phyloP scores from a whole-genome alignment of 257 asterid genomes.

The Ajuga chamaepitys region DNA sequence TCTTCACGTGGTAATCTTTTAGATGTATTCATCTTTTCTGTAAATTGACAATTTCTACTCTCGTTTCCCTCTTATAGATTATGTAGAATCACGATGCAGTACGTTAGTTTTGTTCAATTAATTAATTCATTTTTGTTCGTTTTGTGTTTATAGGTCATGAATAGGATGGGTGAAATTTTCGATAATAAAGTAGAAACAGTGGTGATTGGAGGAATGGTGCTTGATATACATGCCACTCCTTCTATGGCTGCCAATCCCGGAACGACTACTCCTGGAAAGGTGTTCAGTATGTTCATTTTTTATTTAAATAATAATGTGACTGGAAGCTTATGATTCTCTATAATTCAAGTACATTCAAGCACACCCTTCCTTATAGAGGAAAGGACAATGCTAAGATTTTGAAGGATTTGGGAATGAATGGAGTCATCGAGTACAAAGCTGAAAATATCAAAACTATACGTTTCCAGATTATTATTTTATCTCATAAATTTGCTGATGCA shows the following conservation, averaged over 20 bases:
- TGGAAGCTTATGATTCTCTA: too few species aligned
- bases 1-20: neutral
- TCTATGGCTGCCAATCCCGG: constrained; percentile 49
- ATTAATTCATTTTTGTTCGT: neutral
- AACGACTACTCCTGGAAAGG: constrained; percentile 96
- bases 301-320: too few species aligned
- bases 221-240: constrained; percentile 77
- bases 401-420: too few species aligned
- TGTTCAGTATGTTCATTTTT: constrained; percentile 16
- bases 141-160: neutral
- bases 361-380: too few species aligned
- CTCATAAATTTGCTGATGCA: too few species aligned
- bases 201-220: constrained; percentile 89
- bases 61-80: neutral
- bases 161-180: constrained; percentile 4
- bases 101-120: neutral
- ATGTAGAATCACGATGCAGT: neutral
- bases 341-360: too few species aligned
- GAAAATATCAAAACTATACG: too few species aligned
- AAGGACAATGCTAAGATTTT: too few species aligned
- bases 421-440: too few species aligned
- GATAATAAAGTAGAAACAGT: constrained; percentile 39
- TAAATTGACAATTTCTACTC: neutral
- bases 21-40: neutral
- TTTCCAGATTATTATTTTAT: too few species aligned